phyloP scores from a whole-genome alignment of 108 stramenopile genomes.

The Hondaea fermentalgiana region DNA sequence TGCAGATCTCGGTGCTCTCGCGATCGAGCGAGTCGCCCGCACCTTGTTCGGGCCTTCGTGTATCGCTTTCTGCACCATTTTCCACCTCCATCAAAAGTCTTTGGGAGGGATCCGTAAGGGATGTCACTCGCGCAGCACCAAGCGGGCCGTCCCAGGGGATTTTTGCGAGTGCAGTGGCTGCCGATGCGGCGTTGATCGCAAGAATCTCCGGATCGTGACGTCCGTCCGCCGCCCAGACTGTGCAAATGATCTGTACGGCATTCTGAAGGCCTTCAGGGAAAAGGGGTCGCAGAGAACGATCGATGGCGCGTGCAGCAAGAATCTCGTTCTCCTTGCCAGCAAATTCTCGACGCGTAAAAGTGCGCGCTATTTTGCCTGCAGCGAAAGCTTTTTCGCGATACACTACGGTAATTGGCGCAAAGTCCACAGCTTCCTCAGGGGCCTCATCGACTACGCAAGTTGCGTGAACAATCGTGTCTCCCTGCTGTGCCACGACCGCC shows the following conservation, averaged over 20 bases:
- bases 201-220: slow-evolving; percentile 55
- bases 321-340: slow-evolving; percentile 66
- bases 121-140: slow-evolving; percentile 56
- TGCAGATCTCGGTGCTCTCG: not conserved
- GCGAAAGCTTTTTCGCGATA: slow-evolving; percentile 79
- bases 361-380: slow-evolving; percentile 71
- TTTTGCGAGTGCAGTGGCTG: slow-evolving; percentile 50
- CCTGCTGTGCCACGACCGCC: not conserved
- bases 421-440: slow-evolving; percentile 46
- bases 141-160: slow-evolving; percentile 53
- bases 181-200: slow-evolving; percentile 67
- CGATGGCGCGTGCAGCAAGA: slow-evolving; percentile 78
- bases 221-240: slow-evolving; percentile 79
- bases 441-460: not conserved
- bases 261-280: slow-evolving; percentile 65
- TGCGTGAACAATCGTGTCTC: not conserved
- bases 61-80: too few species aligned
- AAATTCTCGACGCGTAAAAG: slow-evolving; percentile 78
- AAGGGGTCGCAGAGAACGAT: slow-evolving; percentile 80
- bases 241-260: slow-evolving; percentile 77
- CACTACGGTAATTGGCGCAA: slow-evolving; percentile 80
- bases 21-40: too few species aligned
- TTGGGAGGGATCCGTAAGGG: slow-evolving; percentile 30
- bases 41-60: too few species aligned
- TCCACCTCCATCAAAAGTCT: slow-evolving; percentile 20